Percentiles rank a stretch among this genome's conserved stretches.
phyloP scores from a whole-genome alignment of 352 stramenopile species.

The Phytophthora vignae region DNA sequence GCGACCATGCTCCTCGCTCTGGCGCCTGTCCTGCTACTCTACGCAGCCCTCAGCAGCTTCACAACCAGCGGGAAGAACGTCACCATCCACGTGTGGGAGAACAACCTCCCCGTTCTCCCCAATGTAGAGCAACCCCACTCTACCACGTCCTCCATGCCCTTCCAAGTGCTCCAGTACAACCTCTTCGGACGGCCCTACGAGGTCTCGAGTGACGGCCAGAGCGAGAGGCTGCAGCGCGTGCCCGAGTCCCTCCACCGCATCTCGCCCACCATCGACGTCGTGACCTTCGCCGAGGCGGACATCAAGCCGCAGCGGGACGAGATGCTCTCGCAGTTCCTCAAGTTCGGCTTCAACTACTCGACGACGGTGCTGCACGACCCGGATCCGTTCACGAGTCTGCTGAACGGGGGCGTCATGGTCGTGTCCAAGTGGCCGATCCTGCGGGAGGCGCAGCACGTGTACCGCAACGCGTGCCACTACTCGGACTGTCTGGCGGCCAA shows the following conservation, averaged over 20 bases:
- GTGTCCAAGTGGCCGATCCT: conserved; percentile 87
- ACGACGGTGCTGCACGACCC: conserved; percentile 80
- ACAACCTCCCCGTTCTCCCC: conserved; percentile 6
- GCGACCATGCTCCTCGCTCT: conserved; percentile 1
- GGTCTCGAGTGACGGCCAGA: conserved; percentile 78
- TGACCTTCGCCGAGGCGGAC: conserved; percentile 83
- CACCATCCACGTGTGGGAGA: conserved; percentile 13
- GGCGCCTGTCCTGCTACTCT: conserved; percentile 11
- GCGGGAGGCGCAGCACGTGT: conserved; percentile 81
- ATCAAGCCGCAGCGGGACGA: conserved; percentile 52
- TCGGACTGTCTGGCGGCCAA: conserved; percentile 87
- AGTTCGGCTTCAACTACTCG: conserved; percentile 63
- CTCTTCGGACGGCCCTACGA: conserved; percentile 76
- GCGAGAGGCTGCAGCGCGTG: conserved; percentile 67
- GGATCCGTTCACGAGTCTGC: conserved; percentile 81
- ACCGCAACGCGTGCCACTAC: conserved; percentile 80
- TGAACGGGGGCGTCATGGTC: conserved; percentile 84
- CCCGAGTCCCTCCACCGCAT: conserved; percentile 55
- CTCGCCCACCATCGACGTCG: conserved; percentile 67
- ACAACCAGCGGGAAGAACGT: background rate
- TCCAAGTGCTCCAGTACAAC: conserved; percentile 86
- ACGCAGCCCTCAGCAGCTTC: background rate
- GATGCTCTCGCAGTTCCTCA: conserved; percentile 71
- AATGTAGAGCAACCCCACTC: background rate
- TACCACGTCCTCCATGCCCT: conserved; percentile 39